Base-by-base conservation (phyloP, 2,329 filamentous ascomycete genomes). In the Beauveria pseudobassiana region DNA sequence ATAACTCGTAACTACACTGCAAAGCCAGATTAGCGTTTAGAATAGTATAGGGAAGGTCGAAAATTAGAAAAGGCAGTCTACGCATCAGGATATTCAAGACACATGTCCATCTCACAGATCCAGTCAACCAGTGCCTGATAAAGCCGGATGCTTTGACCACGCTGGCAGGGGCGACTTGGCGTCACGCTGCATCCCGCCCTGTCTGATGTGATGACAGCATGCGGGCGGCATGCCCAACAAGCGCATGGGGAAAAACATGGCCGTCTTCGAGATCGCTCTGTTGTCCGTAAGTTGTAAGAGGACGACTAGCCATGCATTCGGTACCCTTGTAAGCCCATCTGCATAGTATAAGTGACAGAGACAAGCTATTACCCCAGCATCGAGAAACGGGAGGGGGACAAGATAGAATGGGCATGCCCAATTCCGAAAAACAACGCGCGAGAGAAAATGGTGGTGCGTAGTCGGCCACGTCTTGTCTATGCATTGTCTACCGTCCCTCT, bases 381-480 rank as follows among this genome's bases (percentile, higher is more conserved):
- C 30, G 26, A 28, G 30, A 49, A 45, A 34, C 34, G 54, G 46
- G 45, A 50, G 43, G 55, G 45, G 30, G 14, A 40, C 3, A 40
- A 10, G 18, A 40, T 20, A 30, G 20, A 58, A n/a, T 45, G 20
- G 45, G 20, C 46, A 43, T 12, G 16, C 4, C 38, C 48, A n/a
- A 16, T 22, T 34, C 16, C 1, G 22, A 10, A 3, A 1, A n/a
- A 53, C 3, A 43, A 53, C 4, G 9, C 1, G 40, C 7, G 48
- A 30, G 5, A 58, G 16, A 20, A 50, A 50, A 43, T 43, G 20
- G 3, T 28, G 9, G 14, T 52, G 24, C 40, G 49, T 43, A 16
- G 57, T 46, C 20, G 49, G 40, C 48, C 57, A 53, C 57, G 57
- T 26, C 40, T 59, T 45, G 4, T 52, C 38, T 38, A 52, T 59